Evolutionary conservation across 1,139 yeast genomes (phyloP).

Genomic region (Petasospora rhodanensis): DNA sequence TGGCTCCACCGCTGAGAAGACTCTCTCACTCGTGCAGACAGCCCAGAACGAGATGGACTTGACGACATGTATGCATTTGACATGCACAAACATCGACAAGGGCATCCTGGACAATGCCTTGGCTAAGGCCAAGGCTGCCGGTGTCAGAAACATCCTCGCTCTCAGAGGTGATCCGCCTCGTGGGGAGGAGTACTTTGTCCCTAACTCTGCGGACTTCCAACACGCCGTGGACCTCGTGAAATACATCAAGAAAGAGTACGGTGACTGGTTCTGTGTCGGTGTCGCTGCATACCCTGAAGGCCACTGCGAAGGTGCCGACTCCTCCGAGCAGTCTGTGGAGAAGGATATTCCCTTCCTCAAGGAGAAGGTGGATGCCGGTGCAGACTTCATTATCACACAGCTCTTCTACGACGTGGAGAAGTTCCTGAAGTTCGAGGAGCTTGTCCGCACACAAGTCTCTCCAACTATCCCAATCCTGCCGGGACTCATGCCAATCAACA

Average conservation of each 20-base stretch:
- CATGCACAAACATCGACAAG: slow-evolving; percentile 90
- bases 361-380: slow-evolving; percentile 90
- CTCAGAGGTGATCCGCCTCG: slow-evolving; percentile 96
- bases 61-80: slow-evolving; percentile 88
- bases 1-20: slow-evolving; percentile 85
- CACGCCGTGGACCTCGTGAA: slow-evolving; percentile 80
- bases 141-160: slow-evolving; percentile 85
- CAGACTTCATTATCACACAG: slow-evolving; percentile 89
- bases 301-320: slow-evolving; percentile 78
- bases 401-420: slow-evolving; percentile 65
- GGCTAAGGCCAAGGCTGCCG: slow-evolving; percentile 62
- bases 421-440: slow-evolving; percentile 47
- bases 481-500: slow-evolving; percentile 95
- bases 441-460: slow-evolving; percentile 35
- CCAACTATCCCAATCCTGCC: slow-evolving; percentile 66
- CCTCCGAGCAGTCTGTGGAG: slow-evolving; percentile 52
- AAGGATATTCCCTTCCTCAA: slow-evolving; percentile 71
- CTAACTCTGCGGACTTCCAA: slow-evolving; percentile 37
- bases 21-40: slow-evolving; percentile 75
- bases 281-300: slow-evolving; percentile 98
- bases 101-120: slow-evolving; percentile 76
- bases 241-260: slow-evolving; percentile 66
- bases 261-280: slow-evolving; percentile 78
- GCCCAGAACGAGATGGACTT: slow-evolving; percentile 73
- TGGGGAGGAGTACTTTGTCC: slow-evolving; percentile 63